Base-by-base conservation (phyloP, 257 asterid genomes). In the Solanum rostratum region DNA sequence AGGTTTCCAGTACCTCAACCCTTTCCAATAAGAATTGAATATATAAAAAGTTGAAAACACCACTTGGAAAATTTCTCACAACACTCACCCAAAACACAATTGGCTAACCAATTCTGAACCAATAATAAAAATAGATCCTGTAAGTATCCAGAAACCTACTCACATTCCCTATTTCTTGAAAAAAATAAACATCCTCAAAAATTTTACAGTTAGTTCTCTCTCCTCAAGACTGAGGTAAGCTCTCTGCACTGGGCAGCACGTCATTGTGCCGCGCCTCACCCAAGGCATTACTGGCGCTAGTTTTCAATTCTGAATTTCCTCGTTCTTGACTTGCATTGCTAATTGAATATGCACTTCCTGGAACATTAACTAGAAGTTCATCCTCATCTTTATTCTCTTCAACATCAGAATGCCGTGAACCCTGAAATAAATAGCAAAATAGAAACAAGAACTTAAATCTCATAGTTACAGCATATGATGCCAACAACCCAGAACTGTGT, bases 281-380 rank as follows among this genome's bases (percentile, higher is more conserved):
- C 41, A 76, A 76, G 60, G 8, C 63, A 27, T 50, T 22, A 49
- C 9, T 27, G 15, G 41, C 12, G 37, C 60, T 74, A 74, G 81
- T 15, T 16, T 49, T 52, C 43, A 24, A 9, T 8, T 74, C 24
- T 24, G 81, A 74, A 46, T 74, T 74, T 74, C 81, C 43, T 74
- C 16, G 43, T 83, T 80, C 86, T 79, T 70, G 84, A 84, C 82
- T 84, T 73, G 57, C 87, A 18, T 54, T 45, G 45, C 80, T 54
- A 69, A 18, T 87, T 80, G 97, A 94, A 91, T 96, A 96, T 49
- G 98, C 94, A 88, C 99, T 96, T 62, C 99, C 99, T 11, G 99
- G 98, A 86, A 96, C 91, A 73, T 95, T 91, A 83, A 96, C 88
- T n/a, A 95, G 86, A 24, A 96, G 93, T 82, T 93, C 94, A 80